Evolutionary conservation across 31 red algal genomes (phyloP), one percentile per base, ranked within the genome.

Genomic region (Asparagopsis taxiformis): DNA sequence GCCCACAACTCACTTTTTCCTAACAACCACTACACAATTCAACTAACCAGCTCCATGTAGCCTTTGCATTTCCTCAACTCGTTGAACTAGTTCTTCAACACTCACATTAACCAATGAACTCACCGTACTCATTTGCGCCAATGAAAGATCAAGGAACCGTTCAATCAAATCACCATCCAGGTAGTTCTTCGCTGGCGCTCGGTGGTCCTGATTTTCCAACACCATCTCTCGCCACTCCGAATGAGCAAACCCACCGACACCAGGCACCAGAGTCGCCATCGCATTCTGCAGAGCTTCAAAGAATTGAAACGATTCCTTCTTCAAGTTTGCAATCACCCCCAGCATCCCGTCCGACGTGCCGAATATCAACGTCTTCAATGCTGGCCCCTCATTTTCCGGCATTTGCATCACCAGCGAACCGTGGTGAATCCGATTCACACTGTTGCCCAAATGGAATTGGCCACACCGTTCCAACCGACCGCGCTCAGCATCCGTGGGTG

Each of bases 101-200:
- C 75, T 54, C 6, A 90, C 79, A 64, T 87, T 91, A 33, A 99
- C 91, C 72, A 89, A 80, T 17, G 77, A 57, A n/a, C 82, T 84
- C 25, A 99, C 84, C 44, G 74, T 80, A 16, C 60, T 78, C 92
- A 92, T 92, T 64, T 93, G 84, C 31, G 68, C 71, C 37, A 72
- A 70, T 50, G 73, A 69, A 35, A 99, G 75, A 51, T 99, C 92
- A 65, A 94, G 60, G 59, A 88, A 99, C 23, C 92, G 71, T 55
- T 99, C 97, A 51, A 99, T 91, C 37, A 99, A 72, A 70, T 99
- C 97, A n/a, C 97, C 97, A 70, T 99, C 97, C 20, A 99, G 46
- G 74, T 80, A 96, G 44, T 83, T 83, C 38, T 75, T 78, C 26
- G 82, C 82, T 7, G 78, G 64, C 52, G 85, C 74, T 21, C 62